These are phyloP conservation scores for Gliomastix tumulicola DNA, from an alignment of 2,329 filamentous ascomycete genomes.

Conservation along the genomic window DNA sequence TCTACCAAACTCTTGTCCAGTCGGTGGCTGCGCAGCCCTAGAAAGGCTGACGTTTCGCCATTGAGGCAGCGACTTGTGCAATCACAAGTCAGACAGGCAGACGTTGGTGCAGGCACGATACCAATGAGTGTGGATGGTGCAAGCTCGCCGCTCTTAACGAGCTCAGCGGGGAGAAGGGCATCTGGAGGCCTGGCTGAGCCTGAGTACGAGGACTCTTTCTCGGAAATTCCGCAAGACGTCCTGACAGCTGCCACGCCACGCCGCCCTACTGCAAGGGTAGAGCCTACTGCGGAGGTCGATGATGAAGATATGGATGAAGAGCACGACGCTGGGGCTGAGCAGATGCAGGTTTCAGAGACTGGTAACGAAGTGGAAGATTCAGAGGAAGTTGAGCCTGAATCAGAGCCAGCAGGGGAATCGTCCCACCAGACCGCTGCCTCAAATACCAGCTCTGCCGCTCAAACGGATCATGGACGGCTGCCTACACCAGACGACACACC, in stretches of 20 bases:
- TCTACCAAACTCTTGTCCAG: neutral
- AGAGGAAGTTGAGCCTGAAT: constrained; percentile 8
- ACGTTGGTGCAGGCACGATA: neutral
- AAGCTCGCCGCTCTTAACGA: too few relatives aligned
- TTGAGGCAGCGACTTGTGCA: constrained; percentile 1
- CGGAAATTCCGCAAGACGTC: constrained; percentile 44
- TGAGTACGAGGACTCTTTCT: constrained; percentile 48
- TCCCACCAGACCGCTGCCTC: constrained; percentile 10
- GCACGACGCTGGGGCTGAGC: too few relatives aligned
- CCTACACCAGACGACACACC: constrained; percentile 48
- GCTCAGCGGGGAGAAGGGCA: too few relatives aligned
- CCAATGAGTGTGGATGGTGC: too few relatives aligned
- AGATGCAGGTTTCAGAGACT: too few relatives aligned
- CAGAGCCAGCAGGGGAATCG: too few relatives aligned
- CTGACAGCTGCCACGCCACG: constrained; percentile 41
- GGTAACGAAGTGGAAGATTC: constrained; percentile 5
- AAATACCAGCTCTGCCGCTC: constrained; percentile 22
- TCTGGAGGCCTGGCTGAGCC: too few relatives aligned
- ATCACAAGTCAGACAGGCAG: neutral
- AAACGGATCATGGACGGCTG: constrained; percentile 34
- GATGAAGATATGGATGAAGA: constrained; percentile 2
- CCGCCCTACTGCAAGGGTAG: constrained; percentile 14
- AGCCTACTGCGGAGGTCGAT: too few relatives aligned
- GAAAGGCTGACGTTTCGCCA: constrained; percentile 10
- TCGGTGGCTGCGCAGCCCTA: constrained; percentile 24